Evolutionary conservation across 2,329 filamentous ascomycete species (phyloP), one percentile per base, ranked within the genome.

Genomic region (Penicillium fuscoglaucum): DNA sequence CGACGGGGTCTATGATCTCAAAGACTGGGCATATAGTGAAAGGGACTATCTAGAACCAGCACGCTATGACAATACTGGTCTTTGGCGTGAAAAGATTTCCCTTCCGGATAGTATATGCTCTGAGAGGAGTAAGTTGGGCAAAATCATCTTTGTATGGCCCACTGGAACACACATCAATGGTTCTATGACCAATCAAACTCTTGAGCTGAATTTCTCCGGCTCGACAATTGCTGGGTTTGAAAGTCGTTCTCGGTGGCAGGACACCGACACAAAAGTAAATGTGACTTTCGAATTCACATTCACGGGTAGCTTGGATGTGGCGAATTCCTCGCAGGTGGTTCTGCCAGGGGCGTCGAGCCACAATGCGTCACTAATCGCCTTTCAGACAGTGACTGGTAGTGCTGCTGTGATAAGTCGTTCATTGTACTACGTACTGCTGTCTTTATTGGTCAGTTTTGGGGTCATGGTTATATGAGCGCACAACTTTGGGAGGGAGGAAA

Each of bases 101-200:
- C 52, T 59, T 24, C 57, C 57, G 5, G 40, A 33, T 8, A 15
- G 52, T 31, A 29, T 47, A 21, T 59, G 57, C 26, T 51, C 37
- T 1, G 47, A 39, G 8, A 3, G 12, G 15, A 47, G 17, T 6
- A 46, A 21, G 0, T 41, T 56, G 41, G 57, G 41, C 6, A 33
- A 56, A 15, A 21, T 56, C 7, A 12, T 48, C 15, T 52, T 57
- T 39, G 31, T 15, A 26, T 59, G 53, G 57, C 50, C 50, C 17
- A 50, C 40, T 29, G 53, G 53, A 17, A 59, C 53, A 29, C 29
- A 28, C 4, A 21, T 59, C 21, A 59, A 48, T 40, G 57, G 57
- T 12, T 56, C 53, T 41, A 37, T 59, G 57, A 59, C 57, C 41
- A 59, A 59, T 29, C 48, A 57, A 15, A 57, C 53, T 9, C 53